Evolutionary conservation across 164 flowering plant genomes (phyloP).

Genomic region (Magnolia kwangsiensis): DNA sequence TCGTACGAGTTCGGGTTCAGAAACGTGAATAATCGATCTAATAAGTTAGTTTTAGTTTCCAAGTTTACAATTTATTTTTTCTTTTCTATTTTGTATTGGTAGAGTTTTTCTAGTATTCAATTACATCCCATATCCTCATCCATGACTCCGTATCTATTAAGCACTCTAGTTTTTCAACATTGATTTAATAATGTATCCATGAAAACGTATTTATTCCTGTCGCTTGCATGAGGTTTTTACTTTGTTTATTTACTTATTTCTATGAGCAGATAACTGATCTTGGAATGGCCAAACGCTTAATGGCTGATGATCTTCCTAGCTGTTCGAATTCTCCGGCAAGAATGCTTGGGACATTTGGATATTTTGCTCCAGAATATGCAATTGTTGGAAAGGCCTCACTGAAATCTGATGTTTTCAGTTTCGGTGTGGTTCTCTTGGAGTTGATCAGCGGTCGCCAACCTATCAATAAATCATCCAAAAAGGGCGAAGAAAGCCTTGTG

Average conservation of each 20-base stretch:
- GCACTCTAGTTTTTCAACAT: no score
- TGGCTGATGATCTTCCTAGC: constrained; percentile 70
- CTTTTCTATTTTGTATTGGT: no score
- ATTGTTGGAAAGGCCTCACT: constrained; percentile 81
- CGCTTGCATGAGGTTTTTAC: background rate
- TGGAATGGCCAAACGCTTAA: constrained; percentile 86
- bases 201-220: background rate
- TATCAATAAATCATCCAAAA: constrained; percentile 50
- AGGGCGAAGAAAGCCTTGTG: constrained; percentile 89
- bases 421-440: constrained; percentile 97
- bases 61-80: no score
- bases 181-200: no score
- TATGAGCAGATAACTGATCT: constrained; percentile 87
- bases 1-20: background rate
- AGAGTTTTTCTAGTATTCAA: no score
- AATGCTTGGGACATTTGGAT: constrained; percentile 96
- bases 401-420: constrained; percentile 96
- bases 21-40: background rate
- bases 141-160: no score
- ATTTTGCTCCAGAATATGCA: constrained; percentile 97
- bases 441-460: constrained; percentile 84
- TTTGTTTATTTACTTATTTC: background rate
- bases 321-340: constrained; percentile 86
- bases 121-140: no score
- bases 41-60: background rate